Evolutionary conservation across 371 early-diverging fungal genomes (phyloP).

Genomic region (Mortierella sp.): DNA sequence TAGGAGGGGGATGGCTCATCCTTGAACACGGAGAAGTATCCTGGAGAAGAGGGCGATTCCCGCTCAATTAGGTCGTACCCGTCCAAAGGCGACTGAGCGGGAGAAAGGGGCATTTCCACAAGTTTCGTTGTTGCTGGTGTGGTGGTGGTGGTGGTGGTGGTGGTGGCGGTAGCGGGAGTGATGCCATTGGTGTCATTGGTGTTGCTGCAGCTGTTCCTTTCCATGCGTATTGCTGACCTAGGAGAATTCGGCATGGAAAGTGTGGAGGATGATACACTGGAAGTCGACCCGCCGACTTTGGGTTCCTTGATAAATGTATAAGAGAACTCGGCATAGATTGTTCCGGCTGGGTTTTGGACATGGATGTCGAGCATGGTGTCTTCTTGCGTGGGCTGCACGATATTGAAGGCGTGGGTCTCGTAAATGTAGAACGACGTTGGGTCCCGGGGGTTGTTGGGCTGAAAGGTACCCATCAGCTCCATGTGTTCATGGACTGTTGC

Average conservation of each 20-base stretch:
- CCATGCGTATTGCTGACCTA: neutral
- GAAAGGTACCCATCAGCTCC: constrained; percentile 51
- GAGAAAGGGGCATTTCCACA: neutral
- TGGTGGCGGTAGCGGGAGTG: neutral
- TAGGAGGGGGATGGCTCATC: neutral
- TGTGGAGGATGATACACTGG: constrained; percentile 1
- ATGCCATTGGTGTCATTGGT: neutral
- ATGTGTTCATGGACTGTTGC: constrained; percentile 38
- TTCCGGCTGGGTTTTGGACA: constrained; percentile 35
- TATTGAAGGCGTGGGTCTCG: constrained; percentile 29
- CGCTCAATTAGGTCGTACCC: constrained; percentile 22
- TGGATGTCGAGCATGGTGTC: constrained; percentile 42
- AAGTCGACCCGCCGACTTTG: neutral
- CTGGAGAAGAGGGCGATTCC: neutral
- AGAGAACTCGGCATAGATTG: constrained; percentile 36
- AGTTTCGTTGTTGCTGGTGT: neutral
- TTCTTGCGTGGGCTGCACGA: constrained; percentile 33
- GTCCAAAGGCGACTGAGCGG: constrained; percentile 14
- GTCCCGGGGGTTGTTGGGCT: constrained; percentile 30
- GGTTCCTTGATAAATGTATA: constrained; percentile 36
- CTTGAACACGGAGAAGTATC: constrained; percentile 2
- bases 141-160: neutral
- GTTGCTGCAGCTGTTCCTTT: constrained; percentile 8
- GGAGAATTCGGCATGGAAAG: constrained; percentile 9
- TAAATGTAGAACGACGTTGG: constrained; percentile 46